Evolutionary conservation across 192 early-diverging fungal genomes (phyloP).

Genomic region (Coemansia sp.): DNA sequence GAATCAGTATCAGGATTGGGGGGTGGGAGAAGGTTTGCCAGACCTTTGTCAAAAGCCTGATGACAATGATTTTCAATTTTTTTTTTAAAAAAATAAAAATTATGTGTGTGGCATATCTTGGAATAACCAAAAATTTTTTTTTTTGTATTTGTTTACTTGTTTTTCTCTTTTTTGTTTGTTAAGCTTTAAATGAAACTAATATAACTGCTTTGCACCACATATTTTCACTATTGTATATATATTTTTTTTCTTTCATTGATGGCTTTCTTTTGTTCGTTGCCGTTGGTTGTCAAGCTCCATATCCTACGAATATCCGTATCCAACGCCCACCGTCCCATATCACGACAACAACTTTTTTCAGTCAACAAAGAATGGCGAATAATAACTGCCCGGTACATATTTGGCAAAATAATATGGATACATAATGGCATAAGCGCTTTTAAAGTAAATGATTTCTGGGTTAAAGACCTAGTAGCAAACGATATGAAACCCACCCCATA

Average conservation of each 20-base stretch:
- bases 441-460: background rate
- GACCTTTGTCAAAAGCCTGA: too few species aligned
- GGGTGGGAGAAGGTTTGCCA: conserved; percentile 26
- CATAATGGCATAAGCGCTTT: too few species aligned
- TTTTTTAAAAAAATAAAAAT: too few species aligned
- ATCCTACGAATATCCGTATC: background rate
- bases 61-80: too few species aligned
- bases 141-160: too few species aligned
- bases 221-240: background rate
- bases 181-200: too few species aligned
- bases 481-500: background rate
- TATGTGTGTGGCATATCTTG: too few species aligned
- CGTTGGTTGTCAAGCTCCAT: background rate
- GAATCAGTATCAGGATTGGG: conserved; percentile 56
- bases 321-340: background rate
- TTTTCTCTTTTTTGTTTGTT: too few species aligned
- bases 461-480: background rate
- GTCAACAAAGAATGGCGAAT: background rate
- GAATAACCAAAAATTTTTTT: too few species aligned
- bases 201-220: too few species aligned
- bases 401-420: background rate
- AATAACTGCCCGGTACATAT: background rate
- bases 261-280: background rate
- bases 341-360: background rate
- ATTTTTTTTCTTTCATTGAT: background rate